phyloP scores from a whole-genome alignment of 2,329 filamentous ascomycete genomes.

The Diaporthe nobilis region DNA sequence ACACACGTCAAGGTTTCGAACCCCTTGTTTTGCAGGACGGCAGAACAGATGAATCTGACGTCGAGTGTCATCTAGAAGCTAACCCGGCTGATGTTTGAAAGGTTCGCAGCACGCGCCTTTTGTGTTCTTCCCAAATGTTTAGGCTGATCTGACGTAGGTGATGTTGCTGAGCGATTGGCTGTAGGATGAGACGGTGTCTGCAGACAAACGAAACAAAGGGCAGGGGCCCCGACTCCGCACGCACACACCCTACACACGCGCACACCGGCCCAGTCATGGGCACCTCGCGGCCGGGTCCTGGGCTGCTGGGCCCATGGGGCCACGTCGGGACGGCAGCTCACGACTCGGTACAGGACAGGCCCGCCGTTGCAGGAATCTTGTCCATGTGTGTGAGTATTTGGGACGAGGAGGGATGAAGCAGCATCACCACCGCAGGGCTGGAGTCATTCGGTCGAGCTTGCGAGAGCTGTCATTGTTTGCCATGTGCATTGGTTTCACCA shows the following conservation, averaged over 20 bases:
- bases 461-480: slow-evolving; percentile 16
- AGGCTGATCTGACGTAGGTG: slow-evolving; percentile 29
- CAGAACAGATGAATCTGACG: slow-evolving; percentile 41
- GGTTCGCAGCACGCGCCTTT: slow-evolving; percentile 36
- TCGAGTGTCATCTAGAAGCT: slow-evolving; percentile 40
- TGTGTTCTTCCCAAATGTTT: slow-evolving; percentile 35
- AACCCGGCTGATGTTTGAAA: slow-evolving; percentile 19
- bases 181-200: slow-evolving; percentile 36
- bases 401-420: slow-evolving; percentile 27
- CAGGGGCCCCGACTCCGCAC: slow-evolving; percentile 18
- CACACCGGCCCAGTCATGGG: neutral
- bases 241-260: neutral
- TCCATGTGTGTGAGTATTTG: slow-evolving; percentile 32
- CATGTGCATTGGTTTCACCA: slow-evolving; percentile 26
- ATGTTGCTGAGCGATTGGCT: slow-evolving; percentile 40
- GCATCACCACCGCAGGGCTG: neutral
- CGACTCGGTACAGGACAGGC: slow-evolving; percentile 19
- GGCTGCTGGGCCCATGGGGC: slow-evolving; percentile 1
- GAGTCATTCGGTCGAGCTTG: slow-evolving; percentile 25
- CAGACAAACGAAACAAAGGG: slow-evolving; percentile 36
- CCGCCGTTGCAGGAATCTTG: slow-evolving; percentile 16
- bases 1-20: slow-evolving; percentile 38
- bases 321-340: slow-evolving; percentile 21
- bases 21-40: slow-evolving; percentile 33
- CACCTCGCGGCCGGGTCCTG: slow-evolving; percentile 9